Conservation (phyloP, 2,329 filamentous ascomycete genomes). For the Microsporum ferrugineum region DNA sequence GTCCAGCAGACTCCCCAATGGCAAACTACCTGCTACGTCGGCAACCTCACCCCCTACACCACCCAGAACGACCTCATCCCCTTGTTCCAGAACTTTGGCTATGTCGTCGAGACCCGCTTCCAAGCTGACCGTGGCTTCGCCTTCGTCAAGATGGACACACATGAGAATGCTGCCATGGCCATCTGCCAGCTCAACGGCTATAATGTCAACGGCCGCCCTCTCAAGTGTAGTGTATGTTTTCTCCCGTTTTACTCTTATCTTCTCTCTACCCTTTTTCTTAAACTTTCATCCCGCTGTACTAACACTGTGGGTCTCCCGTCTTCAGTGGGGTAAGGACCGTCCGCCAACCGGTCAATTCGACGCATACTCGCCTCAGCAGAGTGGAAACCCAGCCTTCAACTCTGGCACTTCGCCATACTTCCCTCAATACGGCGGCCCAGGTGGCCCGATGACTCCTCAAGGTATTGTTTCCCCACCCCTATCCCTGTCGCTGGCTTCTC, state of each 20-base stretch:
- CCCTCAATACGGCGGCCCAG: slow-evolving; percentile 77
- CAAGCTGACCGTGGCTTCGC: slow-evolving; percentile 96
- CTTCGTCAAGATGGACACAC: slow-evolving; percentile 98
- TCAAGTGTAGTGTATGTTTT: slow-evolving; percentile 95
- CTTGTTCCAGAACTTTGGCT: slow-evolving; percentile 96
- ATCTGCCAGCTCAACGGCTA: slow-evolving; percentile 98
- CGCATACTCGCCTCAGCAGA: slow-evolving; percentile 70
- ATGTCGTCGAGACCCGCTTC: slow-evolving; percentile 92
- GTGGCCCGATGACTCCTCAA: slow-evolving; percentile 50
- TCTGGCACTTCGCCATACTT: slow-evolving; percentile 76
- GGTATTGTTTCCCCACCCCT: slow-evolving; percentile 22
- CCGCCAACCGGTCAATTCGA: slow-evolving; percentile 74
- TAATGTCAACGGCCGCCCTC: slow-evolving; percentile 88
- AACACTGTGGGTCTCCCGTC: slow-evolving; percentile 20
- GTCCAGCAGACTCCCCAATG: slow-evolving; percentile 87
- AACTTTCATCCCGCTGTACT: slow-evolving; percentile 7
- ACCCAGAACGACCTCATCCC: slow-evolving; percentile 95
- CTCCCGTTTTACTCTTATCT: not conserved
- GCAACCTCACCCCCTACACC: slow-evolving; percentile 94
- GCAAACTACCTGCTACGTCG: slow-evolving; percentile 98
- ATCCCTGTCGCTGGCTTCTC: not conserved
- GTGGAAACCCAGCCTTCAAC: slow-evolving; percentile 54
- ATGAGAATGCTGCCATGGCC: slow-evolving; percentile 95
- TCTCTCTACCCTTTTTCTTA: slow-evolving; percentile 7
- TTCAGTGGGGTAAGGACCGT: slow-evolving; percentile 96